A percentile compares a stretch with the other conserved stretches of the same genome.
These are phyloP conservation scores for Gymnopilus junonius DNA, from an alignment of 768 basidiomycete species.

Conservation along the genomic window DNA sequence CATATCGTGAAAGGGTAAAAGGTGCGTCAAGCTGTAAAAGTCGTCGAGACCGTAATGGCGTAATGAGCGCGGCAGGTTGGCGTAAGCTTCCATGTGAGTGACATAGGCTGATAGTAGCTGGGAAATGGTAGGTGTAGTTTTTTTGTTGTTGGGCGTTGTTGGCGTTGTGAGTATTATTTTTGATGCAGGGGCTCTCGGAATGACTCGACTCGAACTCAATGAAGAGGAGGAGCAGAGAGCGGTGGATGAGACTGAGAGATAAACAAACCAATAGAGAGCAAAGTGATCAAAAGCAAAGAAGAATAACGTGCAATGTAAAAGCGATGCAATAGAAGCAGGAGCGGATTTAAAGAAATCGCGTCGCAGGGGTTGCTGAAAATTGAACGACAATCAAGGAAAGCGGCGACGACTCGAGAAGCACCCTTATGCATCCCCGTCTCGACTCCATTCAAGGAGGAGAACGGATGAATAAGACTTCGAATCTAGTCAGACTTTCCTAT, in stretches of 20 bases:
- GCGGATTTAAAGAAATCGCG: background rate
- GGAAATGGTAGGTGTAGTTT: background rate
- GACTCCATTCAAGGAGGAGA: constrained; percentile 8
- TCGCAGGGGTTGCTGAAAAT: background rate
- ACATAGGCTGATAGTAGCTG: background rate
- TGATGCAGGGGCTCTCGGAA: background rate
- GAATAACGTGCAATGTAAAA: too few relatives aligned
- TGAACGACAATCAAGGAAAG: background rate
- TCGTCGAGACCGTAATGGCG: too few relatives aligned
- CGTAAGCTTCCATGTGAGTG: background rate
- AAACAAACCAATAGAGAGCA: background rate
- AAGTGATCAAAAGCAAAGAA: background rate
- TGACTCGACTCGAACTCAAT: constrained; percentile 4
- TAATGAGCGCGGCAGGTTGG: background rate
- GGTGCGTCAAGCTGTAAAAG: too few relatives aligned
- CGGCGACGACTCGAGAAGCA: constrained; percentile 9
- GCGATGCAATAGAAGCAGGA: too few relatives aligned
- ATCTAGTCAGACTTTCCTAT: constrained; percentile 2
- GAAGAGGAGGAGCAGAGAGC: constrained; percentile 6
- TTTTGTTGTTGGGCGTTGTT: background rate
- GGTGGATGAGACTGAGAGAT: background rate
- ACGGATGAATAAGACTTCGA: background rate
- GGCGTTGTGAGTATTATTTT: background rate
- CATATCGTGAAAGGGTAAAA: too few relatives aligned
- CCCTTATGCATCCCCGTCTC: background rate